These are phyloP conservation scores for Aurinia saxatilis DNA, from an alignment of 345 rosid species.

Conservation along the genomic window DNA sequence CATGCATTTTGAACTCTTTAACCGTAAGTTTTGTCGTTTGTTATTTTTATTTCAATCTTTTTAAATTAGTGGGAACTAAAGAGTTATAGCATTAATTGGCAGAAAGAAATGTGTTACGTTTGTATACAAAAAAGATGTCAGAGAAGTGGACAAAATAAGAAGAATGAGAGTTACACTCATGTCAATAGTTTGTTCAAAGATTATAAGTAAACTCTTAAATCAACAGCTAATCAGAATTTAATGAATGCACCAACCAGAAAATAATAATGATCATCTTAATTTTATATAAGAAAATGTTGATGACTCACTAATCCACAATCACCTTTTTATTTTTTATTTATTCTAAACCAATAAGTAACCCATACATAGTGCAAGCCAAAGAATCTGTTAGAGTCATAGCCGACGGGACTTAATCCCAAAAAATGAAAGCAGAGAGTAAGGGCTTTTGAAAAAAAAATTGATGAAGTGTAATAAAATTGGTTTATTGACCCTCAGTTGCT, in stretches of 20 bases:
- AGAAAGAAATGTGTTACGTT: slow-evolving; percentile 1
- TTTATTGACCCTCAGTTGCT: too few relatives aligned
- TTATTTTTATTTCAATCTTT: not conserved
- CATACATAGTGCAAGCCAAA: too few relatives aligned
- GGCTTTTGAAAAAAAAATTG: too few relatives aligned
- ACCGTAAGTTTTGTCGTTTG: slow-evolving; percentile 22
- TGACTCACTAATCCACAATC: slow-evolving; percentile 21
- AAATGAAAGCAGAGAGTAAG: too few relatives aligned
- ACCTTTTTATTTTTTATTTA: not conserved
- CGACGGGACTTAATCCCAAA: too few relatives aligned
- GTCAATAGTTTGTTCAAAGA: not conserved
- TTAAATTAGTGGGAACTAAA: slow-evolving; percentile 6
- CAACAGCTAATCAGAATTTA: not conserved
- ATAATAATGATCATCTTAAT: too few relatives aligned
- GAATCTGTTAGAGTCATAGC: too few relatives aligned
- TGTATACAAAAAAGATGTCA: slow-evolving; percentile 3
- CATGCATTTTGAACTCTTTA: slow-evolving; percentile 12
- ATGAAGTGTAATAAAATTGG: too few relatives aligned
- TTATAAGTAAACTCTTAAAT: not conserved
- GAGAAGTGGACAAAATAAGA: not conserved
- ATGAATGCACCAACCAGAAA: slow-evolving; percentile 8
- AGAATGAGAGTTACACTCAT: not conserved
- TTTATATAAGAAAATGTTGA: not conserved
- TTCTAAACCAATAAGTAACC: too few relatives aligned
- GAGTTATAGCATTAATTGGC: slow-evolving; percentile 13